These are phyloP conservation scores for Backusella mclennaniae DNA, from an alignment of 192 early-diverging fungal species.

Conservation along the genomic window DNA sequence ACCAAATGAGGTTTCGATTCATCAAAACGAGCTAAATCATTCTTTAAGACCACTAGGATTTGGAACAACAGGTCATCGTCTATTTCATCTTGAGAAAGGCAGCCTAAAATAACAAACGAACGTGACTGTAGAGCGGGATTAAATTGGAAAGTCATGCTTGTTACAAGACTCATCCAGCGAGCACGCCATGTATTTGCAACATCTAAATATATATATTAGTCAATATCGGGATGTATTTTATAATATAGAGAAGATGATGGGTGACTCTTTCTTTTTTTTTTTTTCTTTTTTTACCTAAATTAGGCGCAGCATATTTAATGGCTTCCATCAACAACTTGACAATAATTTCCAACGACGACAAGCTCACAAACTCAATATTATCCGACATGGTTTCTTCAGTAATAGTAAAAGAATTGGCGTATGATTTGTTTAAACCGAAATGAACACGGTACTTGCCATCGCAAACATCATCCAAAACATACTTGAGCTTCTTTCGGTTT, in stretches of 20 bases:
- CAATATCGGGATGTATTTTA: neutral
- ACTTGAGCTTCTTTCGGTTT: slow-evolving; percentile 47
- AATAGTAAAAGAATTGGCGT: slow-evolving; percentile 64
- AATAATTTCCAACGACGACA: slow-evolving; percentile 48
- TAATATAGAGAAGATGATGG: neutral
- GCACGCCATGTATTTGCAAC: slow-evolving; percentile 78
- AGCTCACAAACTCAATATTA: slow-evolving; percentile 38
- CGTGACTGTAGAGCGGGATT: slow-evolving; percentile 91
- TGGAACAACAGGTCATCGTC: slow-evolving; percentile 91
- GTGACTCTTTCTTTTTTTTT: neutral
- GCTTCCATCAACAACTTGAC: slow-evolving; percentile 64
- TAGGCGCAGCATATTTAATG: slow-evolving; percentile 57
- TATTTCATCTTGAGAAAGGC: slow-evolving; percentile 79
- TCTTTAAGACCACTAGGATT: slow-evolving; percentile 79
- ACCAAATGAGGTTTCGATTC: slow-evolving; percentile 73
- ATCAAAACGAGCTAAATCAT: slow-evolving; percentile 74
- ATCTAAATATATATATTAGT: slow-evolving; percentile 38
- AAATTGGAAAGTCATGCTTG: slow-evolving; percentile 86
- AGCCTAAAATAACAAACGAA: slow-evolving; percentile 87
- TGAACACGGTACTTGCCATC: slow-evolving; percentile 72
- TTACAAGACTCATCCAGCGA: slow-evolving; percentile 89
- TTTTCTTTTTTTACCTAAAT: slow-evolving; percentile 46
- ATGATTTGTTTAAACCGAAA: slow-evolving; percentile 67
- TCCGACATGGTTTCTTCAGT: slow-evolving; percentile 47
- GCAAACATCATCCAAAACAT: slow-evolving; percentile 70